Conservation (phyloP, 2,329 filamentous ascomycete genomes). For the Arthrobotrys megalospora region DNA sequence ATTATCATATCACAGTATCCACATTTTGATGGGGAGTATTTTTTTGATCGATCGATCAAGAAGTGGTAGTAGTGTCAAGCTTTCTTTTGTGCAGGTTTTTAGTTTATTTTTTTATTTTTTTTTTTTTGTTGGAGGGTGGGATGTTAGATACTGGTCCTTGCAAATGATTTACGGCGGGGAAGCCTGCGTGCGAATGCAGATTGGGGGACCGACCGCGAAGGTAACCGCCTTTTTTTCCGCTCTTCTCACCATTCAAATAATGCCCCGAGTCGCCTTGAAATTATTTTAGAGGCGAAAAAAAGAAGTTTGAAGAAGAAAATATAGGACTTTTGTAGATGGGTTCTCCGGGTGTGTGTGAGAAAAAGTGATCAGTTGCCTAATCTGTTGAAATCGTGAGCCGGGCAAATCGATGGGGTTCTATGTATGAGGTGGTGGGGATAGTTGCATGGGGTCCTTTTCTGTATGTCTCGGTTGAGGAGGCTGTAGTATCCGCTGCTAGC, state of each 20-base stretch:
- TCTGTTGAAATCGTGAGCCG: conserved; percentile 2
- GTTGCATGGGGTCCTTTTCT: not conserved
- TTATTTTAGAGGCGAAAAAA: not conserved
- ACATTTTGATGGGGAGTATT: not conserved
- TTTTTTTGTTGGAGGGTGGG: not conserved
- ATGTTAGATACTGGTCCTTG: conserved; percentile 15
- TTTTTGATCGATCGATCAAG: conserved; percentile 13
- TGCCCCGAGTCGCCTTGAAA: not conserved
- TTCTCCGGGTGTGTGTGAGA: not conserved
- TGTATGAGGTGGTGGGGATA: too few species aligned
- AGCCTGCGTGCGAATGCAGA: not conserved
- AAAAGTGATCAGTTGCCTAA: conserved; percentile 20
- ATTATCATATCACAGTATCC: not conserved
- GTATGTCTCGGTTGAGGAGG: conserved; percentile 22
- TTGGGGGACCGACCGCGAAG: not conserved
- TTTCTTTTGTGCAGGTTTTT: not conserved
- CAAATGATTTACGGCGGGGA: conserved; percentile 22
- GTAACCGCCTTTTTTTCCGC: conserved; percentile 2
- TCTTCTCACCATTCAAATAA: not conserved
- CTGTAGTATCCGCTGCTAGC: conserved; percentile 21
- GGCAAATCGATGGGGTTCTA: not conserved
- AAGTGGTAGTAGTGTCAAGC: not conserved
- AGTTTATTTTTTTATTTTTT: not conserved
- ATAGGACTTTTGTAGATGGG: not conserved
- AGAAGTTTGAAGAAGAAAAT: conserved; percentile 11